Evolutionary conservation across 768 basidiomycete genomes (phyloP).

Genomic region (Dacryopinax spathularia): DNA sequence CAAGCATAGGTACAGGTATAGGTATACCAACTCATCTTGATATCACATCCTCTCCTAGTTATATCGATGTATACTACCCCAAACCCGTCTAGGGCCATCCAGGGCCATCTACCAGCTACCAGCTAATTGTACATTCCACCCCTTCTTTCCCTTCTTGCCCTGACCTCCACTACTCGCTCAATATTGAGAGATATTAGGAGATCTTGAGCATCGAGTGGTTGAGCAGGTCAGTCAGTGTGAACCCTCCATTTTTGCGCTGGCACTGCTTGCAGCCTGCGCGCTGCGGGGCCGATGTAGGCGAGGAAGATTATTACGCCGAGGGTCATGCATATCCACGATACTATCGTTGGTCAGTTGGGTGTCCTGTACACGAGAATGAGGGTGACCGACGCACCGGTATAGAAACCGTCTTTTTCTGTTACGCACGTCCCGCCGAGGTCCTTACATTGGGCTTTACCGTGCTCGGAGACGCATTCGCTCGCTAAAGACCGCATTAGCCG

Average conservation of each 20-base stretch:
- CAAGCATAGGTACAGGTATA: no score
- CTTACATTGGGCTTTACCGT: constrained; percentile 66
- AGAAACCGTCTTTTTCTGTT: constrained; percentile 84
- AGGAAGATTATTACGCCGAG: constrained; percentile 64
- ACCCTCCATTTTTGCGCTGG: neutral
- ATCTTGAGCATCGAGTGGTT: neutral
- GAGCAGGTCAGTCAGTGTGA: neutral
- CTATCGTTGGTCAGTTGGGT: constrained; percentile 12
- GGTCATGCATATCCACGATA: constrained; percentile 61
- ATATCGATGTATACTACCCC: constrained; percentile 3
- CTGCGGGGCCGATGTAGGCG: constrained; percentile 68
- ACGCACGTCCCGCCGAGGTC: constrained; percentile 66
- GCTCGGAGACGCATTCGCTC: constrained; percentile 82
- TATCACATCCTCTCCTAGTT: no score
- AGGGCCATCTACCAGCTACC: no score
- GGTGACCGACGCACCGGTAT: constrained; percentile 27
- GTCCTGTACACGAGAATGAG: neutral
- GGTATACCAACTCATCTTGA: no score
- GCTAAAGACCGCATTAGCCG: constrained; percentile 30
- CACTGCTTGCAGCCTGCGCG: constrained; percentile 56
- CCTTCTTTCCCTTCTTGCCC: no score
- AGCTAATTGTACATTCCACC: neutral
- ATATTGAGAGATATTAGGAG: no score
- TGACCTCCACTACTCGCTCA: no score
- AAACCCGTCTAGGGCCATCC: no score